Conservation (phyloP, 1,284 basidiomycete genomes). For the Cutaneotrichosporon sp. region DNA sequence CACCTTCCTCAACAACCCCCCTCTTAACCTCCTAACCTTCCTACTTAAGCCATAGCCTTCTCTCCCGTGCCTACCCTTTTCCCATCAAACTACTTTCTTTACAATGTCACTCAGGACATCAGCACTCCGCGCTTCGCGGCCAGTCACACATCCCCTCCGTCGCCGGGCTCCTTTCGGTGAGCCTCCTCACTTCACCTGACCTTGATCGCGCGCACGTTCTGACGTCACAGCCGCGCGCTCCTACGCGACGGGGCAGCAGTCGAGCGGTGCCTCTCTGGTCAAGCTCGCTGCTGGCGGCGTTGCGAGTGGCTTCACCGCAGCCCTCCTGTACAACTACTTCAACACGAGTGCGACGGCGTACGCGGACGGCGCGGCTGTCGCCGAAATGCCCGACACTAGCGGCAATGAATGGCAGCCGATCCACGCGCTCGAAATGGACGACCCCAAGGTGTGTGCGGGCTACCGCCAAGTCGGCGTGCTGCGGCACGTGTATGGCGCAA, state of each 20-base stretch:
- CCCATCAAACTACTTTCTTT: not conserved
- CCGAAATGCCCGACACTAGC: slow-evolving; percentile 34
- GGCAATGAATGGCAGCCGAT: slow-evolving; percentile 43
- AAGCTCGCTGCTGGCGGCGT: slow-evolving; percentile 15
- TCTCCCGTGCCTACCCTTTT: not conserved
- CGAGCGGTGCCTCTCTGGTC: slow-evolving; percentile 1
- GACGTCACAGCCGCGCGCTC: slow-evolving; percentile 15
- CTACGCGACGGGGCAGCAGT: slow-evolving; percentile 11
- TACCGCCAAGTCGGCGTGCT: slow-evolving; percentile 8
- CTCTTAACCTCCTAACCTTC: not conserved
- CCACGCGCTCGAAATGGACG: slow-evolving; percentile 47
- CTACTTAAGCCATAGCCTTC: not conserved
- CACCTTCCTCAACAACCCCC: not conserved
- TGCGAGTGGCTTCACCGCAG: slow-evolving; percentile 17
- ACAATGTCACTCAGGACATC: slow-evolving; percentile 7
- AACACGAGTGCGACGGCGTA: not conserved
- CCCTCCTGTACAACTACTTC: slow-evolving; percentile 18
- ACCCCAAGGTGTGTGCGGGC: slow-evolving; percentile 43
- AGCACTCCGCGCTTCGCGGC: slow-evolving; percentile 17
- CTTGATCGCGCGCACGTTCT: not conserved
- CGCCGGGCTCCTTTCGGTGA: slow-evolving; percentile 13
- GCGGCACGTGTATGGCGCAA: not conserved
- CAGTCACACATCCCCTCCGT: slow-evolving; percentile 13
- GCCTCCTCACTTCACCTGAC: not conserved
- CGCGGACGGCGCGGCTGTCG: slow-evolving; percentile 39